Evolutionary conservation across 2,329 filamentous ascomycete species (phyloP), one percentile per base, ranked within the genome.

Genomic region (Cercospora brassicicola): DNA sequence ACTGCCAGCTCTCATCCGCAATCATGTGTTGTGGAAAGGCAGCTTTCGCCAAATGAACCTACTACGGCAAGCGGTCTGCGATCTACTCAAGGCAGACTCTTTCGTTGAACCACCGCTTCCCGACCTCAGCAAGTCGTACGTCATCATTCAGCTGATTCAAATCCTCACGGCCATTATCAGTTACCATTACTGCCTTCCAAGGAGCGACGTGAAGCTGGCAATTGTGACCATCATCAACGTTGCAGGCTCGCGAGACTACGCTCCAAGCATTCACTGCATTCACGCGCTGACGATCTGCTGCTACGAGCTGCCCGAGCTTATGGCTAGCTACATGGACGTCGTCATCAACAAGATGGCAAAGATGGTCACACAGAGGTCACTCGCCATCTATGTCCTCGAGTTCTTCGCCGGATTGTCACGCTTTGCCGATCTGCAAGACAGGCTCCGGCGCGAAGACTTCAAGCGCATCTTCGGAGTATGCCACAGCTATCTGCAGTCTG

Each of bases 401-500:
- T 98, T 99, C 76, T 83, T 99, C n/a, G 91, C 92, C 9, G 90
- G 93, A 60, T 85, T 99, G 30, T 93, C 94, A 63, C 90, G 94
- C 39, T 83, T 97, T 67, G 92, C 92, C 9, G 88, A 92, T 69
- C 85, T 78, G 28, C 72, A 73, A 56, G 62, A 72, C 59, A 59
- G 69, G 31, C 62, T 73, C 20, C 67, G 92, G 62, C 90, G 96
- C 73, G 93, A 97, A 51, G 94, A 98, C 75, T 97, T 94, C 79
- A 91, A 92, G 70, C 93, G 92, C 64, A 92, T 98, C 0, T 98
- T 99, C 78, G 95, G 92, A 9, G 96, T 99, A 57, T 97, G 93
- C 76, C 93, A 97, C 78, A 89, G 93, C 62, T 98, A 97, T 77
- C 84, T 99, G 45, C 92, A 98, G 74, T 94, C 94, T 68, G 92